Evolutionary conservation across 768 basidiomycete genomes (phyloP), one percentile per base, ranked within the genome.

Genomic region (Mycena polygramma): DNA sequence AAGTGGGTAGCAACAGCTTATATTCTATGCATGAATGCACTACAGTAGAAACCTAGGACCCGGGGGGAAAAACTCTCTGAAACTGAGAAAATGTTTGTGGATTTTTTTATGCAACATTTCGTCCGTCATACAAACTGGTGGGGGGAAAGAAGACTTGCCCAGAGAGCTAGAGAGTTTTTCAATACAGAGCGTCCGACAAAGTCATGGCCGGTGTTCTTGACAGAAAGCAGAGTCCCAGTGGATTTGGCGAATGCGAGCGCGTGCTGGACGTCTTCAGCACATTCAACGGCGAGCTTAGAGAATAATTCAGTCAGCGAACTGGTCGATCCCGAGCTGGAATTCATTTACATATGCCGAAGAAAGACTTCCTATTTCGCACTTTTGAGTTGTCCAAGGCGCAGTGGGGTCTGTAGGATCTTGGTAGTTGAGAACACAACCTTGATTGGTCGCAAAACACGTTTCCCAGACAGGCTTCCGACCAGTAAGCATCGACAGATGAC

Each of bases 171-270:
- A 46, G 65, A 66, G 57, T 66, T 53, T 20, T 35, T 43, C 55
- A 39, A 48, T 41, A 43, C 41, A 30, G 65, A 66, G 46, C 65
- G 65, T 24, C 65, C 57, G 26, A 66, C 52, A 26, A 55, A 59
- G 57, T 66, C 65, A 52, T 66, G 65, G 30, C 65, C 65, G 48
- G 65, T 66, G 51, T 66, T 66, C 65, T 66, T 66, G 57, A 66
- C 59, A 51, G 65, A 66, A 52, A 66, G 65, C 36, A 48, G 57
- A 51, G 45, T 48, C n/a, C 41, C 36, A 26, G 65, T 66, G 26
- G 37, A 35, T 7, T 58, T 52, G 57, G 65, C 46, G n/a, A 66
- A 66, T n/a, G 41, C 48, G 36, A 58, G 59, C 5, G 65, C 65
- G n/a, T 13, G 1, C 57, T 66, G 57, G 48, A 66, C 43, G 49